A percentile compares a stretch with the other conserved stretches of the same genome.
Evolutionary conservation across 179 eudicot species (phyloP).

Genomic region (Drosera spatulata): DNA sequence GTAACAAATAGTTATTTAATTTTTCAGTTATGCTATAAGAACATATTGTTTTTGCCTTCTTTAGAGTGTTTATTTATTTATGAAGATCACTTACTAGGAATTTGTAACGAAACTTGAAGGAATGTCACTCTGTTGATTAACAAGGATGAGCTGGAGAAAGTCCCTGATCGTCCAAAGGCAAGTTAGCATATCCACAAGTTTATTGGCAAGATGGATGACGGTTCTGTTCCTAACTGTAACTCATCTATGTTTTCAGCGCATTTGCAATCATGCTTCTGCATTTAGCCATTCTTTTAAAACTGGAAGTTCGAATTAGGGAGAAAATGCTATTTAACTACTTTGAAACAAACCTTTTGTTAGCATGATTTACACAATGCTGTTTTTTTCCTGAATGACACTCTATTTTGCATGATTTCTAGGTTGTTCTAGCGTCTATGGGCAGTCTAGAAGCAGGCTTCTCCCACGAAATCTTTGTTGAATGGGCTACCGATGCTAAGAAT

Average conservation of each 20-base stretch:
- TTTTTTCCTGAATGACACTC: constrained; percentile 4
- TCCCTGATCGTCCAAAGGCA: constrained; percentile 95
- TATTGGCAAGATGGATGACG: too few species aligned
- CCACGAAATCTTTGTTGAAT: constrained; percentile 90
- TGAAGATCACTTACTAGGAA: constrained; percentile 15
- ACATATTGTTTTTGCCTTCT: neutral
- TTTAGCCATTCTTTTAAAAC: too few species aligned
- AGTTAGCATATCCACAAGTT: constrained; percentile 3
- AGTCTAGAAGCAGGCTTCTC: constrained; percentile 96
- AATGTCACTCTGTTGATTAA: constrained; percentile 70
- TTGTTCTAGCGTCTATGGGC: constrained; percentile 94
- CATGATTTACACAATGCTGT: constrained; percentile 2
- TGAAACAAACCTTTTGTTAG: neutral
- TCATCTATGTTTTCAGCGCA: too few species aligned
- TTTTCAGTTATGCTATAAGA: too few species aligned
- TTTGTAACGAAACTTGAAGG: constrained; percentile 35
- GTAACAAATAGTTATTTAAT: too few species aligned
- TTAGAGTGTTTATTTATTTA: constrained; percentile 7
- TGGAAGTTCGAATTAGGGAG: too few species aligned
- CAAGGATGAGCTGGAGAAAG: constrained; percentile 74
- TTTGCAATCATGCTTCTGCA: too few species aligned
- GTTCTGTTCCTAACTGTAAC: too few species aligned
- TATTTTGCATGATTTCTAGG: constrained; percentile 25
- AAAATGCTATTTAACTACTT: too few species aligned
- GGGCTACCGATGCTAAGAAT: constrained; percentile 90